phyloP scores from a whole-genome alignment of 2,329 filamentous ascomycete species.

The Penicillium sp. region DNA sequence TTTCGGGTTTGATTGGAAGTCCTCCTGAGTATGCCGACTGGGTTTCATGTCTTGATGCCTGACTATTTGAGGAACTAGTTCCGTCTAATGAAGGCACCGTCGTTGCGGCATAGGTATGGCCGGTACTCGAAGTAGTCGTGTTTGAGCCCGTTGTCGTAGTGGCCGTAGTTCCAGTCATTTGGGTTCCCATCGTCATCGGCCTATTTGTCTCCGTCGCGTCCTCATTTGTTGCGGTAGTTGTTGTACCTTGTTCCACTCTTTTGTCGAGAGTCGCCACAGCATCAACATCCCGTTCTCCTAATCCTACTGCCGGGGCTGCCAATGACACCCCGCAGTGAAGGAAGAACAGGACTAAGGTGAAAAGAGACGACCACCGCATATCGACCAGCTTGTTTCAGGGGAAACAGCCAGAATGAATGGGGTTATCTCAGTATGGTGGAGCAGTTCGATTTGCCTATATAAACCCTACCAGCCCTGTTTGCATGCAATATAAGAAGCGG shows the following conservation, averaged over 20 bases:
- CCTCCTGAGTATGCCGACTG: conserved; percentile 26
- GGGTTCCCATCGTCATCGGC: conserved; percentile 6
- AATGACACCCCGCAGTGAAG: conserved; percentile 11
- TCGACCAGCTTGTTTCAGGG: not conserved
- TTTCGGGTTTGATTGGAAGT: conserved; percentile 66
- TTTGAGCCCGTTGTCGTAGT: conserved; percentile 3
- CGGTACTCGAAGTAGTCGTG: conserved; percentile 9
- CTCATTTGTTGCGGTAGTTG: conserved; percentile 12
- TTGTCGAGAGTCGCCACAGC: conserved; percentile 3
- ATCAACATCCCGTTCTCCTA: conserved; percentile 3
- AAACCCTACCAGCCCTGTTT: not conserved
- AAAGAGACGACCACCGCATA: conserved; percentile 18
- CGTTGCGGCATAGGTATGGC: conserved; percentile 15
- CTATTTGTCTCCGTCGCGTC: conserved; percentile 10
- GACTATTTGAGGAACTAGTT: conserved; percentile 9
- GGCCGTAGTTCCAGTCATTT: conserved; percentile 6
- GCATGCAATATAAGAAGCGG: not conserved
- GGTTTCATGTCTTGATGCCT: conserved; percentile 12
- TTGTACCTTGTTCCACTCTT: conserved; percentile 8
- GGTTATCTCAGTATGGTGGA: not conserved
- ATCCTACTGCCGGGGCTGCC: conserved; percentile 13
- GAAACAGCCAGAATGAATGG: not conserved
- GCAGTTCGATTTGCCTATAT: not conserved
- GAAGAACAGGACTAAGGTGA: conserved; percentile 11
- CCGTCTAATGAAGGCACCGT: conserved; percentile 26